Percentiles rank a stretch among this genome's conserved stretches.
These are phyloP conservation scores for Haematococcus lacustris DNA, from an alignment of 139 green algal species.

Conservation along the genomic window DNA sequence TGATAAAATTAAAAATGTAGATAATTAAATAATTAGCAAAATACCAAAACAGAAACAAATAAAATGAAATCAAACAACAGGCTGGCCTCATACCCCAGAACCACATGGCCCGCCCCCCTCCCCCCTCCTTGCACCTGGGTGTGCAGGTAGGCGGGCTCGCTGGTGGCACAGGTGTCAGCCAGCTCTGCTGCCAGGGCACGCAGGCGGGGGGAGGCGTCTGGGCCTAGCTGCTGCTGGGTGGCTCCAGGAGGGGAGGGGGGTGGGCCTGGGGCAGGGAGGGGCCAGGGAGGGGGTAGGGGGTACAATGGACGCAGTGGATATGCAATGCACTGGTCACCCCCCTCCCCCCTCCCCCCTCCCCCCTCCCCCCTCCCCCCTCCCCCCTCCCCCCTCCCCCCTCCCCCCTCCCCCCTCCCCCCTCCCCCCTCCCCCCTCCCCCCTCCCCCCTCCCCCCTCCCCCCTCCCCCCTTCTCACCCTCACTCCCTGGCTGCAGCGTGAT, in stretches of 20 bases:
- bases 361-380: not conserved
- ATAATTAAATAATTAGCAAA: no score
- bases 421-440: not conserved
- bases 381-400: not conserved
- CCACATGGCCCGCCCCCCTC: no score
- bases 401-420: not conserved
- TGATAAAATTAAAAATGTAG: no score
- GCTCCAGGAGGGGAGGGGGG: not conserved
- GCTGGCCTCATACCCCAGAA: no score
- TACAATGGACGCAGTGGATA: no score
- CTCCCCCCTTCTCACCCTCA: not conserved
- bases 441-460: not conserved
- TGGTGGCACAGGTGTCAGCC: constrained; percentile 40
- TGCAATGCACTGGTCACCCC: no score
- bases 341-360: not conserved
- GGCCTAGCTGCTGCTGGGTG: not conserved
- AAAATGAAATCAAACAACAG: no score
- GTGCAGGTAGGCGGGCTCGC: constrained; percentile 66
- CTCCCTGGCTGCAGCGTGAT: not conserved
- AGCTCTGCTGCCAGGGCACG: constrained; percentile 26
- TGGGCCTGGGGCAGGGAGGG: no score
- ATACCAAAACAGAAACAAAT: no score
- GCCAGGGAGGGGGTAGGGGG: no score
- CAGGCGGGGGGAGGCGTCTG: not conserved
- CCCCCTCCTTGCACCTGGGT: no score